Conservation (phyloP, 345 rosid genomes). For the Eucalyptus erythrocorys region DNA sequence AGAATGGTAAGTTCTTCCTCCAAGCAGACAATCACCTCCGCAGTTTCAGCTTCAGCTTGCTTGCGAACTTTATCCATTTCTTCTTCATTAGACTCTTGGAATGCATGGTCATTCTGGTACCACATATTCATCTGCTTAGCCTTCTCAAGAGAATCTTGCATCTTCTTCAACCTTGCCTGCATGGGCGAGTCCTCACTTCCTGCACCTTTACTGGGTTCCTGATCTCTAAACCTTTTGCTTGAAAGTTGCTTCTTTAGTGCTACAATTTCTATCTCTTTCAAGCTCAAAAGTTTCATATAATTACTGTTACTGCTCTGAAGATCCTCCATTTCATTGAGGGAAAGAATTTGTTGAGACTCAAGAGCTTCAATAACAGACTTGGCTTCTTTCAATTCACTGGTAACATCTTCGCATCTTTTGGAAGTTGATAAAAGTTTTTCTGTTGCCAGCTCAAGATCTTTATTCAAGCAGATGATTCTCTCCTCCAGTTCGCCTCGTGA, state of each 20-base stretch:
- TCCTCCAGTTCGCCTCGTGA: slow-evolving; percentile 32
- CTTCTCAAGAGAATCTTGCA: slow-evolving; percentile 87
- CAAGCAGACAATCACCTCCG: slow-evolving; percentile 84
- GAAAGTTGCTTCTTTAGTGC: slow-evolving; percentile 43
- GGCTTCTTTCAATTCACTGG: slow-evolving; percentile 42
- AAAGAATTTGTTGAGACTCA: slow-evolving; percentile 63
- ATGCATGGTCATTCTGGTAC: slow-evolving; percentile 55
- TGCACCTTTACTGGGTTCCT: slow-evolving; percentile 7
- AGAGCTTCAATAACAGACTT: slow-evolving; percentile 70
- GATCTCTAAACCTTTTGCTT: slow-evolving; percentile 28
- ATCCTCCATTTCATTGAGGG: slow-evolving; percentile 60
- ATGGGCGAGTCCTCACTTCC: slow-evolving; percentile 21
- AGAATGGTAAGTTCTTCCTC: slow-evolving; percentile 85
- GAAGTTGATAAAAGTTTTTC: slow-evolving; percentile 20
- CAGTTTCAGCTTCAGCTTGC: slow-evolving; percentile 92
- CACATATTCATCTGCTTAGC: slow-evolving; percentile 59
- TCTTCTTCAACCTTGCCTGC: slow-evolving; percentile 49
- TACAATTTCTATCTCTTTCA: slow-evolving; percentile 41
- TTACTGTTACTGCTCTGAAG: slow-evolving; percentile 37
- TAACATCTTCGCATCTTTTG: slow-evolving; percentile 35
- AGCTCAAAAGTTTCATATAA: slow-evolving; percentile 32
- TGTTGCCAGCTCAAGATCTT: slow-evolving; percentile 41
- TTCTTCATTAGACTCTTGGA: slow-evolving; percentile 58
- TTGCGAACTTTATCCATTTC: slow-evolving; percentile 54
- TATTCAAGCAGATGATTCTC: slow-evolving; percentile 22